These are phyloP conservation scores for Botrytis hyacinthi DNA, from an alignment of 2,329 filamentous ascomycete species.

Conservation along the genomic window DNA sequence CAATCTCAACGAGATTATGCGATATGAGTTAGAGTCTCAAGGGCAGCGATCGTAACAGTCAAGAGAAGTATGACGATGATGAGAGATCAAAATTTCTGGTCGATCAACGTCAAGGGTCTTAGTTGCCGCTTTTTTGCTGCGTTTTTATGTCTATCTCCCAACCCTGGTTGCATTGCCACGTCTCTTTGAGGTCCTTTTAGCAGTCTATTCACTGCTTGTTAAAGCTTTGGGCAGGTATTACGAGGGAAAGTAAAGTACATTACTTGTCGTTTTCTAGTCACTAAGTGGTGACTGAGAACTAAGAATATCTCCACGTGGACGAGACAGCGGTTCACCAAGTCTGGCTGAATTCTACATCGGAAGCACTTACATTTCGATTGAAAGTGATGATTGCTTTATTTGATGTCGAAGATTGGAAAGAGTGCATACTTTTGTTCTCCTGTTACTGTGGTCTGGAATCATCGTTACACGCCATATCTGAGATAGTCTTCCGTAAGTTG, in stretches of 20 bases:
- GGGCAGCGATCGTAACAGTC: neutral
- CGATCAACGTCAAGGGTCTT: neutral
- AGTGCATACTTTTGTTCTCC: neutral
- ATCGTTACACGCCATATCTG: neutral
- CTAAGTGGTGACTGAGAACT: neutral
- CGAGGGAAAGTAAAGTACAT: neutral
- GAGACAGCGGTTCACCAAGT: neutral
- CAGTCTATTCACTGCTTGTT: neutral
- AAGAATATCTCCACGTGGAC: neutral
- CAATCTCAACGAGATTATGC: neutral
- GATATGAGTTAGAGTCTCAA: neutral
- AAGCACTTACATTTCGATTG: neutral
- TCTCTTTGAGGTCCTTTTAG: neutral
- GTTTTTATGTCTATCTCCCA: neutral
- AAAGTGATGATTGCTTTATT: neutral
- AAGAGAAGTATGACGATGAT: neutral
- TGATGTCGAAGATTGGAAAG: neutral
- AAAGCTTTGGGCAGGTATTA: neutral
- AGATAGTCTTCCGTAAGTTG: neutral
- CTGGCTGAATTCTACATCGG: neutral
- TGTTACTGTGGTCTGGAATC: neutral
- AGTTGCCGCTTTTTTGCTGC: neutral
- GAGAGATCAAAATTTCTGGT: neutral
- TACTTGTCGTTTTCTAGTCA: neutral
- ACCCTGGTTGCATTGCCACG: neutral